phyloP scores from a whole-genome alignment of 495 filamentous ascomycete genomes.

The Parathielavia hyrcaniae region DNA sequence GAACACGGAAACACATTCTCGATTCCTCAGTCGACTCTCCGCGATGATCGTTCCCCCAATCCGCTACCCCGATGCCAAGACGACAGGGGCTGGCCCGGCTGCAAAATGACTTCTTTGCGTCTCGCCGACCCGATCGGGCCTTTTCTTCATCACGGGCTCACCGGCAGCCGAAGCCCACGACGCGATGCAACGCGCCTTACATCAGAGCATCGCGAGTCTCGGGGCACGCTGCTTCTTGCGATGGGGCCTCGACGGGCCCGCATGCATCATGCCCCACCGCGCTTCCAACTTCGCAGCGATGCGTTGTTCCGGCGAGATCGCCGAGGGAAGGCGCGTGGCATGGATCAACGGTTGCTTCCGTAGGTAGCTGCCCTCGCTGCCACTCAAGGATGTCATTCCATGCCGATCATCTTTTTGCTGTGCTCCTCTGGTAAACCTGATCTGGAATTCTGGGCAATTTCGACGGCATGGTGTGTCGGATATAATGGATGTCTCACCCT shows the following conservation, averaged over 20 bases:
- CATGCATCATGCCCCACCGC: too few relatives aligned
- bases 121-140: slow-evolving; percentile 14
- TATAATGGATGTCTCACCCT: slow-evolving; percentile 2
- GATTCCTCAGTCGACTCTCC: too few relatives aligned
- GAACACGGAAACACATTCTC: too few relatives aligned
- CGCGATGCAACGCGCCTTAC: slow-evolving; percentile 6
- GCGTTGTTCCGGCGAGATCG: not conserved
- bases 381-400: not conserved
- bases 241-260: too few relatives aligned
- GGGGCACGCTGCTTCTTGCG: too few relatives aligned
- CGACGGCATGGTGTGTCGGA: too few relatives aligned
- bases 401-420: not conserved
- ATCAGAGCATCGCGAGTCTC: not conserved
- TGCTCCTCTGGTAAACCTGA: not conserved
- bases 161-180: not conserved
- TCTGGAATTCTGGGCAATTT: not conserved
- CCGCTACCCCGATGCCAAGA: not conserved
- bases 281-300: not conserved
- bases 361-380: not conserved
- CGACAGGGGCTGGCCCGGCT: not conserved
- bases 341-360: not conserved
- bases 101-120: slow-evolving; percentile 10
- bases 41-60: not conserved
- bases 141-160: slow-evolving; percentile 6
- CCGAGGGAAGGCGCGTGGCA: not conserved